Conservation (phyloP, 768 basidiomycete genomes). For the Phylloporus scabripes region DNA sequence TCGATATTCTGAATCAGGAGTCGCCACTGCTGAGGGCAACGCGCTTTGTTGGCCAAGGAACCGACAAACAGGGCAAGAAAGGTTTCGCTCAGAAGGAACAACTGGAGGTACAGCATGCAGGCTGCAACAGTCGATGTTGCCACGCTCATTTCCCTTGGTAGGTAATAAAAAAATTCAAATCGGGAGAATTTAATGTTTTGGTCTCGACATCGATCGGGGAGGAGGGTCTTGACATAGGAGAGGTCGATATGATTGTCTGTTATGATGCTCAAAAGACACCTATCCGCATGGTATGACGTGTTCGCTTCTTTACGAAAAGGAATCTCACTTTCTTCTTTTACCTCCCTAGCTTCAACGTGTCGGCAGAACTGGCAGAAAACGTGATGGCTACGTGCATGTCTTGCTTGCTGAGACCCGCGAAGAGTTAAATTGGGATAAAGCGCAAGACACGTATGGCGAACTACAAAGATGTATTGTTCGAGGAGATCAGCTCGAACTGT, state of each 20-base stretch:
- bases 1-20: slow-evolving; percentile 70
- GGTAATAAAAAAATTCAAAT: slow-evolving; percentile 85
- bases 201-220: slow-evolving; percentile 97
- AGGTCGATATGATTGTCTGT: slow-evolving; percentile 92
- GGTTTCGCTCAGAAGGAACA: slow-evolving; percentile 92
- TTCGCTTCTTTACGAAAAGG: neutral
- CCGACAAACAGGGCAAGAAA: slow-evolving; percentile 78
- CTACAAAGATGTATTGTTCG: slow-evolving; percentile 85
- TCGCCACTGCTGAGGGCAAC: slow-evolving; percentile 74
- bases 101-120: slow-evolving; percentile 55
- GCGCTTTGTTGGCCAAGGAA: slow-evolving; percentile 87
- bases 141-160: slow-evolving; percentile 28
- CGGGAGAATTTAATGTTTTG: slow-evolving; percentile 82
- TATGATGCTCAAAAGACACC: slow-evolving; percentile 97
- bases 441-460: slow-evolving; percentile 78
- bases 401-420: slow-evolving; percentile 88
- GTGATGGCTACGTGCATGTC: slow-evolving; percentile 84
- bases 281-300: slow-evolving; percentile 78
- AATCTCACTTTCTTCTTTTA: slow-evolving; percentile 2
- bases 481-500: slow-evolving; percentile 85
- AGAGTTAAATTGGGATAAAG: slow-evolving; percentile 84
- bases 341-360: slow-evolving; percentile 80
- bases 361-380: slow-evolving; percentile 91
- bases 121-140: neutral
- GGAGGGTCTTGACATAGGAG: slow-evolving; percentile 97